phyloP scores from a whole-genome alignment of 345 rosid genomes.

The Reutealis trisperma region DNA sequence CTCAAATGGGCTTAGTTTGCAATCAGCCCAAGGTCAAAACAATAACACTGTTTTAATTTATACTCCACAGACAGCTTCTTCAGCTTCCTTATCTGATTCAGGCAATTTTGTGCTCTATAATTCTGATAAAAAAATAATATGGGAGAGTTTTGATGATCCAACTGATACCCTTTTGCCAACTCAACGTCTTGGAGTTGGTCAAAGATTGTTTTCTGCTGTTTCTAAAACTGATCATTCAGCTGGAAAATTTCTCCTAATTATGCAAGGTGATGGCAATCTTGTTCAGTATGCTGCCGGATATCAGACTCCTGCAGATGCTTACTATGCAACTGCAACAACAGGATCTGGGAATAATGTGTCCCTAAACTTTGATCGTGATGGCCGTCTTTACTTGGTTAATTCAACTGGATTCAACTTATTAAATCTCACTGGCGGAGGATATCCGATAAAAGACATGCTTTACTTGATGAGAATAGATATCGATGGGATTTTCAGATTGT shows the following conservation, averaged over 20 bases:
- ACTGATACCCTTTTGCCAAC: conserved; percentile 22
- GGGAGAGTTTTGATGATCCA: conserved; percentile 26
- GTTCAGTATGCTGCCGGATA: conserved; percentile 26
- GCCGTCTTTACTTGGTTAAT: neutral
- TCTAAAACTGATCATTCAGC: neutral
- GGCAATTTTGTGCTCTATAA: conserved; percentile 28
- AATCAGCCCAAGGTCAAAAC: neutral
- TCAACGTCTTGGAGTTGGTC: conserved; percentile 19
- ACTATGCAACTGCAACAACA: neutral
- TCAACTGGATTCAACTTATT: neutral
- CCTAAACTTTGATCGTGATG: neutral
- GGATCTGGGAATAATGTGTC: neutral
- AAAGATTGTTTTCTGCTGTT: conserved; percentile 11
- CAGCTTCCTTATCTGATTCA: conserved; percentile 24
- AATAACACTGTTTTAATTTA: neutral
- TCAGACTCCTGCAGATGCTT: neutral
- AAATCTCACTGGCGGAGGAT: neutral
- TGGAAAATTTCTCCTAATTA: neutral
- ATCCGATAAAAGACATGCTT: neutral
- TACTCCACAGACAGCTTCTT: neutral
- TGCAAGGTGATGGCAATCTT: conserved; percentile 27
- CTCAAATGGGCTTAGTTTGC: conserved; percentile 11
- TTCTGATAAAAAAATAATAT: neutral
- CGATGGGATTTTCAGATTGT: conserved; percentile 27
- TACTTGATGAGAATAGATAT: conserved; percentile 6